These are phyloP conservation scores for Biscogniauxia sp. DNA, from an alignment of 2,329 filamentous ascomycete genomes.

Conservation along the genomic window DNA sequence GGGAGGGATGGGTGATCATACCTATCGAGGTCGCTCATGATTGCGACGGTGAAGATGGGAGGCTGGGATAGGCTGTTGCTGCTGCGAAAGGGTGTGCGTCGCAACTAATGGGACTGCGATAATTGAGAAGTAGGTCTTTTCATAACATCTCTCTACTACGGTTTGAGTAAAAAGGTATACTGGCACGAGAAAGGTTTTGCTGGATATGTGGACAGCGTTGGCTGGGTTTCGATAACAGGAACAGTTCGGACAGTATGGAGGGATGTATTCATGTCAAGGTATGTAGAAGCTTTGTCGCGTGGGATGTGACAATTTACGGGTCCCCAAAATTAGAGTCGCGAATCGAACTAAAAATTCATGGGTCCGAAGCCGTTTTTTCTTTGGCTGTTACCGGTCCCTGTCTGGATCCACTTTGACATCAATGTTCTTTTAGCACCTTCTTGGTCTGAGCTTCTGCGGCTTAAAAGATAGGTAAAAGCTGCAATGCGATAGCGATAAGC, in stretches of 20 bases:
- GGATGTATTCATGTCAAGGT: too few species aligned
- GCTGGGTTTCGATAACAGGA: not conserved
- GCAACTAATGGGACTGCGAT: not conserved
- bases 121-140: not conserved
- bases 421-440: not conserved
- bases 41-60: constrained; percentile 13
- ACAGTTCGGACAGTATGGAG: too few species aligned
- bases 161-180: not conserved
- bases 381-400: too few species aligned
- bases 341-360: too few species aligned
- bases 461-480: not conserved
- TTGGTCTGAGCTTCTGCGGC: not conserved
- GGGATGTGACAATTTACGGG: not conserved
- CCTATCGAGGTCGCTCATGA: constrained; percentile 94
- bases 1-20: constrained; percentile 40
- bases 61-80: constrained; percentile 1
- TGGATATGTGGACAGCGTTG: not conserved
- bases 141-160: constrained; percentile 17
- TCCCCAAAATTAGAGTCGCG: not conserved
- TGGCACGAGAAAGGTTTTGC: not conserved
- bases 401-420: not conserved
- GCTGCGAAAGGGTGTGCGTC: not conserved
- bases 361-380: not conserved
- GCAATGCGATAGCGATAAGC: too few species aligned
- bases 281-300: not conserved